Evolutionary conservation across 2,329 filamentous ascomycete genomes (phyloP).

Genomic region (Fusarium xyrophilum): DNA sequence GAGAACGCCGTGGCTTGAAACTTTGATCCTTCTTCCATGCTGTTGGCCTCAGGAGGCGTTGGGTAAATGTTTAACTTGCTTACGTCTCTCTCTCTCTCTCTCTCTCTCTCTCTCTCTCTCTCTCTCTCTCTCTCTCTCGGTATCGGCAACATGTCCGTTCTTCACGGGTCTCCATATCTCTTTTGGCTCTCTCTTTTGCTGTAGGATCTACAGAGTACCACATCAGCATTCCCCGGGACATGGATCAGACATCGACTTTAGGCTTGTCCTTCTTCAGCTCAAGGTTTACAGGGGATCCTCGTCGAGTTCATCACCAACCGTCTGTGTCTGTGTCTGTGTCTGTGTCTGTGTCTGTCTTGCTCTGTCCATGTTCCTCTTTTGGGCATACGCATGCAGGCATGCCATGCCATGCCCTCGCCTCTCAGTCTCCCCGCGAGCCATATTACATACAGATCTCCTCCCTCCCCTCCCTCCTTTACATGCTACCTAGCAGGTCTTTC

Average conservation of each 20-base stretch:
- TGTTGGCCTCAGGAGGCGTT: slow-evolving; percentile 14
- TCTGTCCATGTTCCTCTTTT: slow-evolving; percentile 21
- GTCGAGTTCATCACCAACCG: slow-evolving; percentile 33
- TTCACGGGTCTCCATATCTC: neutral
- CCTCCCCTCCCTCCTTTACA: neutral
- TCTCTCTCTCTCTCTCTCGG: neutral
- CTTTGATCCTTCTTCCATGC: slow-evolving; percentile 13
- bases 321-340: neutral
- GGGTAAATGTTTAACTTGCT: neutral
- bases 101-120: too few relatives aligned
- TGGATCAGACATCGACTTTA: neutral
- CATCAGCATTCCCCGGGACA: slow-evolving; percentile 4
- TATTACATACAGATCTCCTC: slow-evolving; percentile 4
- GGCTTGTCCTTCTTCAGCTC: neutral
- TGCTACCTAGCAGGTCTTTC: neutral
- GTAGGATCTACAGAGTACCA: neutral
- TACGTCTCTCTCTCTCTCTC: neutral
- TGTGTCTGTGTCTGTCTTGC: neutral
- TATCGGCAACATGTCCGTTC: neutral
- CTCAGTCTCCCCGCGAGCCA: neutral
- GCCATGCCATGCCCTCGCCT: neutral
- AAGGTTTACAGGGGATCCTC: slow-evolving; percentile 27
- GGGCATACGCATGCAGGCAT: neutral
- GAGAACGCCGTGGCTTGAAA: slow-evolving; percentile 14
- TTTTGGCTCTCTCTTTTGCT: neutral